A percentile compares a stretch with the other conserved stretches of the same genome.
These are phyloP conservation scores for Chytridiales sp. DNA, from an alignment of 371 early-diverging fungal genomes.

Conservation along the genomic window DNA sequence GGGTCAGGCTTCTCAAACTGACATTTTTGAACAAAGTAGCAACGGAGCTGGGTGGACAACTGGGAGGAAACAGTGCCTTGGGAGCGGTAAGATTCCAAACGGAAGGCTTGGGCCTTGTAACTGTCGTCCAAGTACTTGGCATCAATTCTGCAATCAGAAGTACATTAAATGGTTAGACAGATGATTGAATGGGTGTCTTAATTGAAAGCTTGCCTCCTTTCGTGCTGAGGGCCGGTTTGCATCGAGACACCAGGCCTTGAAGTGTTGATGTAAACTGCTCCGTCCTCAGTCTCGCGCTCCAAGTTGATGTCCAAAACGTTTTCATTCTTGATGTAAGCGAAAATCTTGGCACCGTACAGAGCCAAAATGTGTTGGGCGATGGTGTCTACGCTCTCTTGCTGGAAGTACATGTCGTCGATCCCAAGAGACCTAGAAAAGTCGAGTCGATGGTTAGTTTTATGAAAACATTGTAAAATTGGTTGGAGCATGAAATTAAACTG, in stretches of 20 bases:
- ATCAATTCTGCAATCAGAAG: slow-evolving; percentile 70
- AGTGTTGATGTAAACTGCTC: slow-evolving; percentile 95
- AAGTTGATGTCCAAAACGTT: slow-evolving; percentile 85
- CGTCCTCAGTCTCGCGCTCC: slow-evolving; percentile 84
- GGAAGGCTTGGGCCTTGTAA: slow-evolving; percentile 74
- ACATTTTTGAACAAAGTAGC: slow-evolving; percentile 93
- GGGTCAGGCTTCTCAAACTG: slow-evolving; percentile 83
- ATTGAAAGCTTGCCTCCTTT: slow-evolving; percentile 61
- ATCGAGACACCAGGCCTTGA: slow-evolving; percentile 91
- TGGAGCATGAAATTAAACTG: too few species aligned
- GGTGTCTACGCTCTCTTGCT: slow-evolving; percentile 82
- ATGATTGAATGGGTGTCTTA: not conserved
- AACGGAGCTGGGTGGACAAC: slow-evolving; percentile 83
- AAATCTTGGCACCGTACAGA: slow-evolving; percentile 92
- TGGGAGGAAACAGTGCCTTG: slow-evolving; percentile 84
- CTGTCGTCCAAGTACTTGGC: slow-evolving; percentile 83
- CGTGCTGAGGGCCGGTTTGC: slow-evolving; percentile 82
- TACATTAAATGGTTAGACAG: not conserved
- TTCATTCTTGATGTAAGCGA: slow-evolving; percentile 87
- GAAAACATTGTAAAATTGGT: too few species aligned
- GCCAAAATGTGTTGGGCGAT: slow-evolving; percentile 95
- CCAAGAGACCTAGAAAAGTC: slow-evolving; percentile 77
- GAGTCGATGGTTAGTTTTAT: slow-evolving; percentile 9
- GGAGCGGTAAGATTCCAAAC: slow-evolving; percentile 94
- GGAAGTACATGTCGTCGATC: slow-evolving; percentile 98